Evolutionary conservation across 2,329 filamentous ascomycete species (phyloP).

Genomic region (Fusarium falciforme): DNA sequence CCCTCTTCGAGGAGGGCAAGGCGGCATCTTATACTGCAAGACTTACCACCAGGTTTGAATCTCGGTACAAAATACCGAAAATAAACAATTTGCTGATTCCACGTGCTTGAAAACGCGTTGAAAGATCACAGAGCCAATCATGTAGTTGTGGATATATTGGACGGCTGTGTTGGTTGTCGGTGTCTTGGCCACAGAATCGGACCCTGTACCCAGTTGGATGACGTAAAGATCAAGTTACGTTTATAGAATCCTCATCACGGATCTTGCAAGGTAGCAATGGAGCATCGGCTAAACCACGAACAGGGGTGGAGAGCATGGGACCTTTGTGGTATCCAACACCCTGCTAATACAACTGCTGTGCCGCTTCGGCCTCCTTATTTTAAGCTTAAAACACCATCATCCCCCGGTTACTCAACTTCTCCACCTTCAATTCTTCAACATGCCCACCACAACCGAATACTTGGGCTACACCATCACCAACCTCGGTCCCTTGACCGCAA

Average conservation of each 20-base stretch:
- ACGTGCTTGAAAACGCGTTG: neutral
- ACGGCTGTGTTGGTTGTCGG: neutral
- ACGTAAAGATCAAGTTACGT: neutral
- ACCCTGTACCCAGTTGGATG: neutral
- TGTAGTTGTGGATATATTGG: neutral
- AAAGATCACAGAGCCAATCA: neutral
- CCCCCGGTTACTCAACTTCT: neutral
- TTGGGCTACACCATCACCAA: slow-evolving; percentile 1
- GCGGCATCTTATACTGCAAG: too few species aligned
- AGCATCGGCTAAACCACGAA: neutral
- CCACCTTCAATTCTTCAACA: neutral
- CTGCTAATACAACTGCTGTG: neutral
- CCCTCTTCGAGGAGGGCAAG: neutral
- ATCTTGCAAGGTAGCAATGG: neutral
- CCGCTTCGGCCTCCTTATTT: neutral
- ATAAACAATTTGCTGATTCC: neutral
- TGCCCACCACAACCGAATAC: neutral
- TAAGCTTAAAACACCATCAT: neutral
- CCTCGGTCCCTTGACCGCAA: neutral
- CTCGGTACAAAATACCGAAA: neutral
- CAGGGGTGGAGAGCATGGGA: neutral
- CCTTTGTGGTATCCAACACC: neutral
- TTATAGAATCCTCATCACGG: neutral
- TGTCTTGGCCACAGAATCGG: neutral
- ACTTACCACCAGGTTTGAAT: neutral